Percentiles rank a stretch among this genome's conserved stretches.
These are phyloP conservation scores for Fusarium sp. DNA, from an alignment of 2,329 filamentous ascomycete genomes.

Conservation along the genomic window DNA sequence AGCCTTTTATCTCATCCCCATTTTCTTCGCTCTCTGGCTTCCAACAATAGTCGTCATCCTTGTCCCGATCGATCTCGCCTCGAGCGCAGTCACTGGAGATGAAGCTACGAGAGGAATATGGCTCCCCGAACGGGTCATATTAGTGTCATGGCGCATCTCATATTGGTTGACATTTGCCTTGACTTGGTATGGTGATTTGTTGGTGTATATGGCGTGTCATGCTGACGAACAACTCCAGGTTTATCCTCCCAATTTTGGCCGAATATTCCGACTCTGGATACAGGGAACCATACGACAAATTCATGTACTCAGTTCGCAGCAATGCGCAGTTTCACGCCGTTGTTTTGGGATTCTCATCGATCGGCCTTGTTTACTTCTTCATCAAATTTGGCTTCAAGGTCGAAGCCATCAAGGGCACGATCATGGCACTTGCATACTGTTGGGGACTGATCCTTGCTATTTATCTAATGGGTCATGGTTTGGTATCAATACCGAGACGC, in stretches of 20 bases:
- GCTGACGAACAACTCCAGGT: constrained; percentile 61
- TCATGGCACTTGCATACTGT: constrained; percentile 95
- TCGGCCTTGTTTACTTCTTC: constrained; percentile 86
- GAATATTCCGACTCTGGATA: constrained; percentile 97
- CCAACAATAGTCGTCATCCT: constrained; percentile 91
- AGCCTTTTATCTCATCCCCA: constrained; percentile 87
- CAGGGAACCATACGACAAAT: constrained; percentile 81
- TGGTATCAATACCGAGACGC: constrained; percentile 88
- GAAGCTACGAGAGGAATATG: constrained; percentile 82
- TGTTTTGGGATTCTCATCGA: constrained; percentile 74
- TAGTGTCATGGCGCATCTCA: constrained; percentile 92
- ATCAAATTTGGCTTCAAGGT: constrained; percentile 75
- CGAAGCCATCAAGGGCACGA: constrained; percentile 75
- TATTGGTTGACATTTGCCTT: constrained; percentile 98
- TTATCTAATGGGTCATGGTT: constrained; percentile 96
- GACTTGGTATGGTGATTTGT: constrained; percentile 75
- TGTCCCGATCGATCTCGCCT: constrained; percentile 95
- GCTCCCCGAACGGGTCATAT: constrained; percentile 80
- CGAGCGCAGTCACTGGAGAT: constrained; percentile 79
- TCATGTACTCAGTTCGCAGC: constrained; percentile 84
- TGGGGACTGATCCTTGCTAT: constrained; percentile 94
- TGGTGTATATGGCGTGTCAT: neutral
- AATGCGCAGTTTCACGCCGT: constrained; percentile 92
- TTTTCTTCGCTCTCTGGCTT: constrained; percentile 95
- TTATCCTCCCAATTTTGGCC: constrained; percentile 90